phyloP scores from a whole-genome alignment of 345 rosid species.

The Rhizophora apiculata region DNA sequence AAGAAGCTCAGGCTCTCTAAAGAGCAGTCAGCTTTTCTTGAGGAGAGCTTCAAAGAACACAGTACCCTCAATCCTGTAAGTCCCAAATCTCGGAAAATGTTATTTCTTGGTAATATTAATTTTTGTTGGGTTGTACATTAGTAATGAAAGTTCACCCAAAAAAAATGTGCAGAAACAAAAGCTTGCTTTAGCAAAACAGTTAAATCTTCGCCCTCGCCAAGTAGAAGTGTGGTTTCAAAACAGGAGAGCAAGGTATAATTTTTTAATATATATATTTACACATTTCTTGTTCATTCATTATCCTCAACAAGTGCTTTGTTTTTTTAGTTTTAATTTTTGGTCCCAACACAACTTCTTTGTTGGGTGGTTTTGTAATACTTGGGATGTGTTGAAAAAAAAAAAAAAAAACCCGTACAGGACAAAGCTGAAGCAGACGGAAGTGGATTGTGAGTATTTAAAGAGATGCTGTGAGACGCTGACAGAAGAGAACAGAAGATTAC shows the following conservation, averaged over 20 bases:
- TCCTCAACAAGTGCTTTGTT: too few relatives aligned
- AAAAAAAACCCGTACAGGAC: slow-evolving; percentile 43
- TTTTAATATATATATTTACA: not conserved
- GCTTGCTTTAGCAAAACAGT: slow-evolving; percentile 73
- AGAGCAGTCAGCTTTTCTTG: slow-evolving; percentile 91
- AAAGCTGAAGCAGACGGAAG: slow-evolving; percentile 92
- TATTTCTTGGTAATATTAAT: too few relatives aligned
- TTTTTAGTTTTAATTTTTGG: not conserved
- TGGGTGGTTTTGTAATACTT: not conserved
- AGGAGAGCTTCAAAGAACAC: slow-evolving; percentile 90
- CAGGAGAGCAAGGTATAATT: slow-evolving; percentile 81
- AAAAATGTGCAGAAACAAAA: slow-evolving; percentile 61
- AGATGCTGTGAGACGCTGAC: slow-evolving; percentile 82
- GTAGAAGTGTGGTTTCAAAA: slow-evolving; percentile 99
- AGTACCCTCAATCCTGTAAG: slow-evolving; percentile 84
- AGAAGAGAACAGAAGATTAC: slow-evolving; percentile 87
- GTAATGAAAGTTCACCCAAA: too few relatives aligned
- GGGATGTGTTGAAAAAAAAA: not conserved
- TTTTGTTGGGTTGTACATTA: too few relatives aligned
- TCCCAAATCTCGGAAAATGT: not conserved
- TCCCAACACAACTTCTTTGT: not conserved
- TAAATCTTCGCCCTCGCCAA: slow-evolving; percentile 91
- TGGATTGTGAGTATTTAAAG: slow-evolving; percentile 88
- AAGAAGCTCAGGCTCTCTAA: slow-evolving; percentile 93
- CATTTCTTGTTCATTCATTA: not conserved